These are phyloP conservation scores for Mimosa pudica DNA, from an alignment of 306 rosid genomes.

Conservation along the genomic window DNA sequence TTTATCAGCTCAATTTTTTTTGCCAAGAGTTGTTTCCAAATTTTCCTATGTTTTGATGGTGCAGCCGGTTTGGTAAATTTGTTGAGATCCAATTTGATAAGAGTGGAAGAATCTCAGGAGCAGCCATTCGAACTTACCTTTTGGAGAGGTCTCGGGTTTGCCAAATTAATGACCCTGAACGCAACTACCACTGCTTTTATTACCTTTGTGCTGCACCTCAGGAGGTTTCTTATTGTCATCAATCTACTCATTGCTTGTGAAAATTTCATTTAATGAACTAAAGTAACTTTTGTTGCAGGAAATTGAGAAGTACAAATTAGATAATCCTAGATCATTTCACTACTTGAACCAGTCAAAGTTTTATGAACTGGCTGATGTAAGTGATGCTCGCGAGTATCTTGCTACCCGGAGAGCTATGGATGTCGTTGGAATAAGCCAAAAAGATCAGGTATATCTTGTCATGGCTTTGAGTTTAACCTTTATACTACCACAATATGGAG, in stretches of 20 bases:
- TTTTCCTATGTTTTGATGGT: slow-evolving; percentile 41
- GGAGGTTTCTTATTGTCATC: slow-evolving; percentile 62
- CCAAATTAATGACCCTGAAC: slow-evolving; percentile 96
- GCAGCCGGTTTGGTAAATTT: slow-evolving; percentile 98
- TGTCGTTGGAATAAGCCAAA: slow-evolving; percentile 86
- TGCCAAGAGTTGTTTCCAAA: slow-evolving; percentile 34
- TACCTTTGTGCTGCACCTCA: slow-evolving; percentile 99
- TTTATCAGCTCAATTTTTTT: slow-evolving; percentile 11
- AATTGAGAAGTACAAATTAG: slow-evolving; percentile 91
- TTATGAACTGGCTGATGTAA: slow-evolving; percentile 83
- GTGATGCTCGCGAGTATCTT: slow-evolving; percentile 92
- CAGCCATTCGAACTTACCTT: slow-evolving; percentile 97
- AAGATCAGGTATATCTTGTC: slow-evolving; percentile 78
- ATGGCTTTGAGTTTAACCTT: slow-evolving; percentile 27
- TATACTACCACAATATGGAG: slow-evolving; percentile 30
- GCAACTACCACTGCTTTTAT: slow-evolving; percentile 98
- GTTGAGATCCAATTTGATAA: slow-evolving; percentile 97
- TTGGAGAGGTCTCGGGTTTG: slow-evolving; percentile 98
- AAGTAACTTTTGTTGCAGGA: slow-evolving; percentile 60
- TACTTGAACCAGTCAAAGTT: slow-evolving; percentile 95
- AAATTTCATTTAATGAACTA: slow-evolving; percentile 27
- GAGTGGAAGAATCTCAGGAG: slow-evolving; percentile 99
- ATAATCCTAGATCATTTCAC: slow-evolving; percentile 82
- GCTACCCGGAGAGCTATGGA: slow-evolving; percentile 99
- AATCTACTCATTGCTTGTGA: slow-evolving; percentile 24